Evolutionary conservation across 2,329 filamentous ascomycete species (phyloP), one percentile per base, ranked within the genome.

Genomic region (Metarhizium robertsii): DNA sequence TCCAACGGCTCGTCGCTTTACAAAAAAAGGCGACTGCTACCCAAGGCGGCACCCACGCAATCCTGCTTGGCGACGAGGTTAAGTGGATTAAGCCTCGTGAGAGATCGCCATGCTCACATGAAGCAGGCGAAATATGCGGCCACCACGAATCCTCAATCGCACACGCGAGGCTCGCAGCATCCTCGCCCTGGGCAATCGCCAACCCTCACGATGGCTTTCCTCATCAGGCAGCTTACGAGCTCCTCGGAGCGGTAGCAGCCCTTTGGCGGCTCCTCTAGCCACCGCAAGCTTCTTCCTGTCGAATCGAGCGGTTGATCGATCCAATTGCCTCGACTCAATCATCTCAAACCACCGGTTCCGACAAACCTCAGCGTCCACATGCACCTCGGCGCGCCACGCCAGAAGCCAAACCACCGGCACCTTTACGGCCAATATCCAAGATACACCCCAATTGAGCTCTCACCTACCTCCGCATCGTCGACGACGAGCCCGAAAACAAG

Each of bases 281-380:
- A 29, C 54, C 2, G 57, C 62, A 4, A 53, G 61, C 18, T 73
- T 71, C 57, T 72, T 72, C 14, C 55, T 72, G 2, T 71, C 70
- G 3, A 72, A 72, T 45, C 64, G 67, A 8, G 48, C 68, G 2
- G 67, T 71, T 57, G 68, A 71, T n/a, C 62, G 68, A 47, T 71
- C 70, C 7, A 63, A 61, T 55, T 73, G 69, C 51, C 68, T 73
- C 55, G 69, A 72, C 54, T 66, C 64, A 14, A 53, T 73, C 53
- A 53, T 71, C 40, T 48, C 62, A 29, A 59, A 60, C 53, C 65
- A 64, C 50, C 60, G 59, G 57, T 61, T 66, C 49, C 65, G 60
- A 43, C 48, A 61, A 49, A 65, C 65, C 1, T 66, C 64, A 6
- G 67, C 66, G 0, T 62, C 64, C 1, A 61, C 66, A 10, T 57